Percentiles rank a stretch among this genome's conserved stretches.
Evolutionary conservation across 176 grass and related monocot genomes (phyloP).

Genomic region (Pontederia paniculata): DNA sequence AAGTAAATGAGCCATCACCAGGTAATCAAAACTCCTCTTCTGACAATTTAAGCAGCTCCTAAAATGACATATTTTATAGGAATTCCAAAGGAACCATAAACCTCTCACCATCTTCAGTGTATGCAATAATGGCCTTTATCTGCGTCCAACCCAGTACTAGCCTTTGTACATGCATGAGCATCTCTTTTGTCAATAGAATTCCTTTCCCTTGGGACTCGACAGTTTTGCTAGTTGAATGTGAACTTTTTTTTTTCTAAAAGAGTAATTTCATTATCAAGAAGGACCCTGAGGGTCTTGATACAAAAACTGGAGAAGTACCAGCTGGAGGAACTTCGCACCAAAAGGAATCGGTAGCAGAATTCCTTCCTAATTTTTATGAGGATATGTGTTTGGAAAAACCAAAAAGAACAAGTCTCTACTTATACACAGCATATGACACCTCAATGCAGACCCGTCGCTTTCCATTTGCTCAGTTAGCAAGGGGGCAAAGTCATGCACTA

Average conservation of each 20-base stretch:
- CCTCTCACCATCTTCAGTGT: background rate
- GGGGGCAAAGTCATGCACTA: too few species aligned
- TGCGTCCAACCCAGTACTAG: background rate
- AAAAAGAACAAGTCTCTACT: too few species aligned
- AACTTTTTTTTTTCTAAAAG: too few species aligned
- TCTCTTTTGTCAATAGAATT: background rate
- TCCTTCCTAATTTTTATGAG: background rate
- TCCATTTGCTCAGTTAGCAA: too few species aligned
- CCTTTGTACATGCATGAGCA: too few species aligned
- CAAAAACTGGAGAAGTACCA: too few species aligned
- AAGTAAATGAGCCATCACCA: background rate
- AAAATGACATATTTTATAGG: background rate
- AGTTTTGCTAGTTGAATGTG: background rate
- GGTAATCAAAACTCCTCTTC: background rate
- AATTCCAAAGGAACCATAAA: constrained; percentile 1
- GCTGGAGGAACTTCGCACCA: too few species aligned
- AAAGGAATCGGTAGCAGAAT: too few species aligned
- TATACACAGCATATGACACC: too few species aligned
- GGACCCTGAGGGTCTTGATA: too few species aligned
- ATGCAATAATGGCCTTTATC: background rate
- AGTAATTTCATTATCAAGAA: too few species aligned
- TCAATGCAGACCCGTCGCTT: too few species aligned
- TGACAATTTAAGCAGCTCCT: background rate
- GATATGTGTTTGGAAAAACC: background rate
- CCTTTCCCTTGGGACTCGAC: constrained; percentile 1